Base-by-base conservation (phyloP, 345 rosid genomes). In the Moricandia arvensis region DNA sequence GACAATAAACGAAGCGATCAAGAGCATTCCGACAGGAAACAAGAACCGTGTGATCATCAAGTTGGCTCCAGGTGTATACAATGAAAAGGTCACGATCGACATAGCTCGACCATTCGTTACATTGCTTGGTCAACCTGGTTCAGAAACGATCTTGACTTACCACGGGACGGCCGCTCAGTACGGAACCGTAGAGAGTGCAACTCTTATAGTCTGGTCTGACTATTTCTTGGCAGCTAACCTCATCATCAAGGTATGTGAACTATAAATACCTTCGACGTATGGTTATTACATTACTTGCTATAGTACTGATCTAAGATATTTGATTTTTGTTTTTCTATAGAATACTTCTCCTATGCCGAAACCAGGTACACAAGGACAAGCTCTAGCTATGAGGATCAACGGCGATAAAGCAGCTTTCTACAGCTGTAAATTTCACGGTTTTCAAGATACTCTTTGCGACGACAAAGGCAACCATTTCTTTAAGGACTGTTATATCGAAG, bases 371-470 rank as follows among this genome's bases (percentile, higher is more conserved):
- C 70, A 63, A 41, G 90, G 80, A 11, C 87, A 84, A 60, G 86
- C 88, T 21, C 78, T 85, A 73, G 85, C 88, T 7, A 68, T 77
- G 81, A 85, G 90, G 34, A 79, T 85, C 21, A 80, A 80, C 6
- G 87, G 82, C 0, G 83, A 87, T 18, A 81, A 74, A 37, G 88
- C 83, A 5, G 84, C 90, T 1, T 82, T 83, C 73, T 71, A 81
- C 62, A 82, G 65, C 57, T 81, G 88, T 73, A 63, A 21, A 34
- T 81, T 86, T 54, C 5, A 73, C 0, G 90, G 85, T 37, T 87
- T 75, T 59, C 87, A 87, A 34, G 90, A 85, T 78, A 87, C 90
- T 12, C 77, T 83, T 6, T 83, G 83, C 6, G 88, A 87, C 34
- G 88, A 85, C 37, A 80, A 7, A 17, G 90, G 85, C 54, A 66